phyloP scores from a whole-genome alignment of 768 basidiomycete species.

The Trametes elegans region DNA sequence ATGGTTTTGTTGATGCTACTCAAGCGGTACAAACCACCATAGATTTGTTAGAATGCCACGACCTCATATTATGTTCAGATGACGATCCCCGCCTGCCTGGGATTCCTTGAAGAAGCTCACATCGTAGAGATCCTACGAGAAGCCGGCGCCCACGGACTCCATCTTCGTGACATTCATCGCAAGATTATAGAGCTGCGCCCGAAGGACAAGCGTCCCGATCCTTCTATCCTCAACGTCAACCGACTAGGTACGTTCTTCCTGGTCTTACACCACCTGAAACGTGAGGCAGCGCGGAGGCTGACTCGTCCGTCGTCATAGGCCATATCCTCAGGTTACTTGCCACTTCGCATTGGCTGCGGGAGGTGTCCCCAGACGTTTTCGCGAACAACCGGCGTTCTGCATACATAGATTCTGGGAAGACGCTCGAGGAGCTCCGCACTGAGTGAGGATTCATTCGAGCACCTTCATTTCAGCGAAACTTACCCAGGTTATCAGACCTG shows the following conservation, averaged over 20 bases:
- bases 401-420: constrained; percentile 65
- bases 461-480: too few relatives aligned
- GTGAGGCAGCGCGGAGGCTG: not conserved
- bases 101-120: constrained; percentile 70
- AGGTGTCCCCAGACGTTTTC: constrained; percentile 70
- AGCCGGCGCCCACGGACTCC: constrained; percentile 52
- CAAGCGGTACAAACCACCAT: too few relatives aligned
- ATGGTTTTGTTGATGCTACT: constrained; percentile 66
- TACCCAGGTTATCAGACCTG: constrained; percentile 48
- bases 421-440: constrained; percentile 45
- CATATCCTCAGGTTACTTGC: constrained; percentile 74
- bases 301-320: constrained; percentile 38
- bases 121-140: constrained; percentile 68
- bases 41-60: constrained; percentile 55
- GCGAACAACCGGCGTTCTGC: constrained; percentile 68
- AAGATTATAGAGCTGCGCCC: constrained; percentile 32
- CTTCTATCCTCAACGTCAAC: constrained; percentile 23
- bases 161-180: constrained; percentile 41
- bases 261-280: constrained; percentile 31
- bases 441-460: too few relatives aligned
- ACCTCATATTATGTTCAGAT: too few relatives aligned
- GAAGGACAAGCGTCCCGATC: not conserved
- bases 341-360: constrained; percentile 72
- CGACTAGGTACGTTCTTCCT: constrained; percentile 52
- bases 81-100: constrained; percentile 72